phyloP scores from a whole-genome alignment of 768 basidiomycete genomes.

The Ramaria sp. region DNA sequence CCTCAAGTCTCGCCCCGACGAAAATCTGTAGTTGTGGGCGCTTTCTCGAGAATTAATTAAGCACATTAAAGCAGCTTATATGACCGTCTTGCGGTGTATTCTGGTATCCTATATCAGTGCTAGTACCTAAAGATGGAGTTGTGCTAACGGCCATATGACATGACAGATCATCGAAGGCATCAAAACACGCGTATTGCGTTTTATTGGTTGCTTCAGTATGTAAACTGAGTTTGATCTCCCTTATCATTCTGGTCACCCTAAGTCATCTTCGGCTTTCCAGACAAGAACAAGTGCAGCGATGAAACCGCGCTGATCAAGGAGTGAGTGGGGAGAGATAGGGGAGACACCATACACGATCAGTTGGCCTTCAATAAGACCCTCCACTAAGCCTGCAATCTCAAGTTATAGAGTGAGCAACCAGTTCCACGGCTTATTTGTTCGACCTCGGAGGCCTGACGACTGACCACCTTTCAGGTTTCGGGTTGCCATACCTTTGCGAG shows the following conservation, averaged over 20 bases:
- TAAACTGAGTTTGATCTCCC: too few species aligned
- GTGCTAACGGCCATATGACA: neutral
- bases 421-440: neutral
- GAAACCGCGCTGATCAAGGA: constrained; percentile 15
- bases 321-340: constrained; percentile 18
- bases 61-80: constrained; percentile 8
- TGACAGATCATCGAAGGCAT: constrained; percentile 13
- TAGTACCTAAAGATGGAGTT: neutral
- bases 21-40: constrained; percentile 10
- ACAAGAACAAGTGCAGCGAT: constrained; percentile 17
- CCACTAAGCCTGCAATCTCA: constrained; percentile 14
- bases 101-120: constrained; percentile 11
- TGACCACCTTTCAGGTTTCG: neutral
- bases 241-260: neutral
- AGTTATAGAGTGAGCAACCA: constrained; percentile 15
- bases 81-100: constrained; percentile 22
- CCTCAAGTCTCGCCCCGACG: neutral
- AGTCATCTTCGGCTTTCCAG: constrained; percentile 23
- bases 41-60: constrained; percentile 10
- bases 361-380: constrained; percentile 14
- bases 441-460: neutral
- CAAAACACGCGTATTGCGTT: constrained; percentile 13
- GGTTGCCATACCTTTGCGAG: neutral
- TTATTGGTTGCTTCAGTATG: constrained; percentile 11
- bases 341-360: constrained; percentile 17